Percentiles rank a stretch among this genome's conserved stretches.
phyloP scores from a whole-genome alignment of 495 filamentous ascomycete genomes.

The Aspergillus funiculosus region DNA sequence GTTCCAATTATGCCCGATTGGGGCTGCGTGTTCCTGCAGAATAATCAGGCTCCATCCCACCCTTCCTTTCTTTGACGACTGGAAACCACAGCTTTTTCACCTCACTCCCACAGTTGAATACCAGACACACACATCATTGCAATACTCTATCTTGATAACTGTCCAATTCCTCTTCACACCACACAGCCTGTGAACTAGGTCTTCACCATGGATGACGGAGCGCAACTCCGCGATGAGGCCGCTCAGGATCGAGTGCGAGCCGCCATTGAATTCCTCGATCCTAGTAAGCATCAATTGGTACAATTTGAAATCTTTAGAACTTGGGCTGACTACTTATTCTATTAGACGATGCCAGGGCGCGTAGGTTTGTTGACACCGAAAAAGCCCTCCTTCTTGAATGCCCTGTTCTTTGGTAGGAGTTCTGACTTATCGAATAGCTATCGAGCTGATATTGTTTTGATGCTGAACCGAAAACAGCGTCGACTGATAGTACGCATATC shows the following conservation, averaged over 20 bases:
- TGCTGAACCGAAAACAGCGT: conserved; percentile 82
- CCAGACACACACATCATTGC: no score
- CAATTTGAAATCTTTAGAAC: background rate
- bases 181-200: conserved; percentile 3
- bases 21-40: conserved; percentile 24
- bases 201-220: conserved; percentile 60
- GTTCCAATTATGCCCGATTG: conserved; percentile 39
- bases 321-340: conserved; percentile 23
- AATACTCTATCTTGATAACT: no score
- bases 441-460: conserved; percentile 79
- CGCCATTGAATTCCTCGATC: conserved; percentile 81
- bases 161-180: no score
- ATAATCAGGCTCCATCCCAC: conserved; percentile 26
- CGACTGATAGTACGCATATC: conserved; percentile 51
- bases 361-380: conserved; percentile 45
- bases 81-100: conserved; percentile 5
- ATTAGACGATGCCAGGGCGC: conserved; percentile 46
- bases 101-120: background rate
- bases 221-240: conserved; percentile 74
- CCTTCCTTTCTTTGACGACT: conserved; percentile 11
- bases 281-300: conserved; percentile 50
- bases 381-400: background rate
- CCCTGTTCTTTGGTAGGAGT: background rate
- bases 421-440: conserved; percentile 47
- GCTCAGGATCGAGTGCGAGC: conserved; percentile 72